Evolutionary conservation across 2,329 filamentous ascomycete species (phyloP).

Genomic region (Cladosporium sp.): DNA sequence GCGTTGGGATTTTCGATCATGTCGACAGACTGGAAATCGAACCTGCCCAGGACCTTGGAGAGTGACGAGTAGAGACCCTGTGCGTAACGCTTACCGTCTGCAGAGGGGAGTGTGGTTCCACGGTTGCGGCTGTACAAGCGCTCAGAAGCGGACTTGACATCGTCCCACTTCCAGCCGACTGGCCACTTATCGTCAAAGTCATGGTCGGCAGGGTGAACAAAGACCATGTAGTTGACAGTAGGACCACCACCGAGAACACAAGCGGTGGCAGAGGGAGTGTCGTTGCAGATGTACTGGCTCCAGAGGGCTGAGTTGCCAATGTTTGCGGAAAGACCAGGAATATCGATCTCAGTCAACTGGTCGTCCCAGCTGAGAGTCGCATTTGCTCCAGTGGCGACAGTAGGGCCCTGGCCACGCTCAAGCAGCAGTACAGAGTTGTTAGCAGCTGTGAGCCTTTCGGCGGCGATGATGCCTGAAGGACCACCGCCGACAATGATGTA

Average conservation of each 20-base stretch:
- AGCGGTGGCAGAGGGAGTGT: constrained; percentile 67
- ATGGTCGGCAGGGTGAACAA: constrained; percentile 61
- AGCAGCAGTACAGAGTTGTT: constrained; percentile 62
- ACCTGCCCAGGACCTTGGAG: constrained; percentile 52
- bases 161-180: constrained; percentile 62
- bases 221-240: constrained; percentile 62
- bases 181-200: constrained; percentile 75
- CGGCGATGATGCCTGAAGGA: constrained; percentile 56
- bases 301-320: not conserved
- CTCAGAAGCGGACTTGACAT: constrained; percentile 56
- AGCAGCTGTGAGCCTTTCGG: constrained; percentile 59
- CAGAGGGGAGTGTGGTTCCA: constrained; percentile 62
- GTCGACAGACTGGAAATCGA: constrained; percentile 60
- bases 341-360: constrained; percentile 65
- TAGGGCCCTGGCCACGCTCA: constrained; percentile 49
- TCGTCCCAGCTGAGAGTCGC: constrained; percentile 60
- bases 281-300: constrained; percentile 57
- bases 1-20: constrained; percentile 56
- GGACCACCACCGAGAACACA: constrained; percentile 66
- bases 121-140: constrained; percentile 66
- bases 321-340: constrained; percentile 53
- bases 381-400: constrained; percentile 59
- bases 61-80: constrained; percentile 63
- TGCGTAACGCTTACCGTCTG: constrained; percentile 62
- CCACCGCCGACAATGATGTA: constrained; percentile 62